Conservation (phyloP, 352 stramenopile species). For the Globisporangium splendens region DNA sequence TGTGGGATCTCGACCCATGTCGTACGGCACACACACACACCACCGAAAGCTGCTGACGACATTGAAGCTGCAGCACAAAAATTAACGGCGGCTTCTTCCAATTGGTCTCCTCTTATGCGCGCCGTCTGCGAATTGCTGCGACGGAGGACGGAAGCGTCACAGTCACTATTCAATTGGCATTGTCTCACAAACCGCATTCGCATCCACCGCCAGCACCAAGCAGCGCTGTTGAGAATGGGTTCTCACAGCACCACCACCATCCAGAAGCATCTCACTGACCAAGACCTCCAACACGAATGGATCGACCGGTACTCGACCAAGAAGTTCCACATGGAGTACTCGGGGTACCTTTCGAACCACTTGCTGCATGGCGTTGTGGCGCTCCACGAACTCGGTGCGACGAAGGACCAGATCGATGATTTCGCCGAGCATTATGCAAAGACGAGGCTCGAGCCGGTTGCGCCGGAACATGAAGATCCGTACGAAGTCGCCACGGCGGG, state of each 20-base stretch:
- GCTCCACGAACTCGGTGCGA: constrained; percentile 25
- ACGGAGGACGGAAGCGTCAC: too few species aligned
- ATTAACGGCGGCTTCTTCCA: too few species aligned
- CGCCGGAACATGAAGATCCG: constrained; percentile 7
- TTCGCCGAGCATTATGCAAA: constrained; percentile 22
- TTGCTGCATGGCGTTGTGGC: constrained; percentile 30
- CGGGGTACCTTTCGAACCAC: constrained; percentile 33
- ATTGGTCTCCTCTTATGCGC: too few species aligned
- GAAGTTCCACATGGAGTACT: constrained; percentile 33
- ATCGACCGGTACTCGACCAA: constrained; percentile 28
- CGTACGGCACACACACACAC: too few species aligned
- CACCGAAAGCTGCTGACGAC: too few species aligned
- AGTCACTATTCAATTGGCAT: too few species aligned
- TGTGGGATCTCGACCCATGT: too few species aligned
- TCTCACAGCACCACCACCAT: neutral
- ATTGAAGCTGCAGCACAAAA: too few species aligned
- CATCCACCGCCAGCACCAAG: neutral
- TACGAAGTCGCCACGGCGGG: constrained; percentile 6
- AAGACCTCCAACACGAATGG: constrained; percentile 20
- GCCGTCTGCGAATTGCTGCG: too few species aligned
- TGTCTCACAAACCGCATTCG: neutral
- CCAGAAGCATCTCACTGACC: constrained; percentile 1
- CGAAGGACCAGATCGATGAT: constrained; percentile 16
- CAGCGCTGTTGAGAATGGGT: neutral
- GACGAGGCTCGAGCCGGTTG: constrained; percentile 17